Evolutionary conservation across 768 basidiomycete genomes (phyloP).

Genomic region (Russula abietina): DNA sequence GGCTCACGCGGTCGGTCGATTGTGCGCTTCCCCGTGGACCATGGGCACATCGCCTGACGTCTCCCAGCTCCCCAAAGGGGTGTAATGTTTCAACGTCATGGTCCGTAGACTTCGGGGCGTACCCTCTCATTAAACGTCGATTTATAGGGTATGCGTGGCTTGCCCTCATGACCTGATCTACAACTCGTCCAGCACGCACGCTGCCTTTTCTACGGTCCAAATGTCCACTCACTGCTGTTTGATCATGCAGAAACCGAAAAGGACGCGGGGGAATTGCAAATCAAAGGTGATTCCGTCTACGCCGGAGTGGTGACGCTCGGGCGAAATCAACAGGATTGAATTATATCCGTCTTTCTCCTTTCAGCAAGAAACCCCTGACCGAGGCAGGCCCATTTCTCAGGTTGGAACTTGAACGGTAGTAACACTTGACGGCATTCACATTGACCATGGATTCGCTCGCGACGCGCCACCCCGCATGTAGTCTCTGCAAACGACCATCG

Average conservation of each 20-base stretch:
- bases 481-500: not conserved
- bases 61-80: slow-evolving; percentile 12
- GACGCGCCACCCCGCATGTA: not conserved
- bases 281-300: slow-evolving; percentile 3
- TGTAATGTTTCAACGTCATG: slow-evolving; percentile 20
- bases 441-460: not conserved
- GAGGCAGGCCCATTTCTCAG: slow-evolving; percentile 3
- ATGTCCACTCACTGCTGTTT: not conserved
- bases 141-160: not conserved
- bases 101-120: slow-evolving; percentile 24
- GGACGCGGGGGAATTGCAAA: not conserved
- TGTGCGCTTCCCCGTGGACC: slow-evolving; percentile 15
- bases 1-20: slow-evolving; percentile 17
- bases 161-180: not conserved
- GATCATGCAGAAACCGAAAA: not conserved
- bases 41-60: slow-evolving; percentile 17
- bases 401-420: not conserved
- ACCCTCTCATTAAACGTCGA: slow-evolving; percentile 7
- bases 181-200: not conserved
- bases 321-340: slow-evolving; percentile 3
- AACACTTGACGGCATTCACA: slow-evolving; percentile 10
- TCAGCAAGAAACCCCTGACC: slow-evolving; percentile 12
- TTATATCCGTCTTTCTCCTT: slow-evolving; percentile 20
- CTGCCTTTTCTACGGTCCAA: not conserved
- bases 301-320: slow-evolving; percentile 13